A percentile compares a stretch with the other conserved stretches of the same genome.
phyloP scores from a whole-genome alignment of 345 rosid species.

The Linum trigynum region DNA sequence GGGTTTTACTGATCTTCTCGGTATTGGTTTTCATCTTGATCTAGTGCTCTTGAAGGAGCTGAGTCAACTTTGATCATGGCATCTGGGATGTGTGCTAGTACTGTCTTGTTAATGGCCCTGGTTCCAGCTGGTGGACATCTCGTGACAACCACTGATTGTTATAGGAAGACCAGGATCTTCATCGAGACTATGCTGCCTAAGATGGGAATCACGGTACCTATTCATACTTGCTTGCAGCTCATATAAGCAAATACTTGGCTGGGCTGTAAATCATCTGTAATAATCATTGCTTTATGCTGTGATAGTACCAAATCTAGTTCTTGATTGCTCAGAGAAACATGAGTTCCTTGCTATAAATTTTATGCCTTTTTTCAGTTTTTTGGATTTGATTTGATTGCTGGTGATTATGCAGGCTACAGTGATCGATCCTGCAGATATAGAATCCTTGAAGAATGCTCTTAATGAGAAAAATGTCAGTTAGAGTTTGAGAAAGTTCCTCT shows the following conservation, averaged over 20 bases:
- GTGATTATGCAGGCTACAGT: conserved; percentile 62
- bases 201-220: conserved; percentile 72
- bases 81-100: conserved; percentile 98
- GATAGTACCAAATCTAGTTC: not conserved
- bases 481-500: conserved; percentile 15
- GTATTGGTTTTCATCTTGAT: conserved; percentile 3
- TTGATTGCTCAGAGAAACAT: not conserved
- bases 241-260: too few species aligned
- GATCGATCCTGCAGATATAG: conserved; percentile 89
- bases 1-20: not conserved
- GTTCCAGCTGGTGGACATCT: conserved; percentile 97
- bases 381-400: not conserved
- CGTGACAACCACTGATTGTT: conserved; percentile 92
- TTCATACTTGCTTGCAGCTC: conserved; percentile 3
- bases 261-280: not conserved
- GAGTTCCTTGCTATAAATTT: not conserved
- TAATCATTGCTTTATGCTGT: too few species aligned
- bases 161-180: conserved; percentile 89
- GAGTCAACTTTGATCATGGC: conserved; percentile 92
- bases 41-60: conserved; percentile 92
- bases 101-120: conserved; percentile 79
- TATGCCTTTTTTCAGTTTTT: not conserved
- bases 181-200: conserved; percentile 87
- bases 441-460: conserved; percentile 67
- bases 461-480: conserved; percentile 59